These are phyloP conservation scores for Dryadomyces quercivorus DNA, from an alignment of 2,329 filamentous ascomycete species.

Conservation along the genomic window DNA sequence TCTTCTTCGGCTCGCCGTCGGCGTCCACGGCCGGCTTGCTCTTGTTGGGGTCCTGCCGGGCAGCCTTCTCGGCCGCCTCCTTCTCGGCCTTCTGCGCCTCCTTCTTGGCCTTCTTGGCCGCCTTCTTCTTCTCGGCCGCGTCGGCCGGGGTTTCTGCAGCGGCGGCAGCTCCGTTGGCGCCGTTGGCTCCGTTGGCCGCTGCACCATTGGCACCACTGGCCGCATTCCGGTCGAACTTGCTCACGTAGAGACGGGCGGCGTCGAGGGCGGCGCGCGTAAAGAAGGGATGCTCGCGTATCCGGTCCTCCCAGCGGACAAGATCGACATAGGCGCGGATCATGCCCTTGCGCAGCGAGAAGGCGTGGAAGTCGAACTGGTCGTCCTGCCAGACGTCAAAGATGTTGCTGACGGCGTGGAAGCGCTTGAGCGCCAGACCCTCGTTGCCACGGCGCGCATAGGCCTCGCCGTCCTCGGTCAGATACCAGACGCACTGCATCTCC, in stretches of 20 bases:
- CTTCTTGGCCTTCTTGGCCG: slow-evolving; percentile 75
- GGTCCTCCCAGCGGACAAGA: slow-evolving; percentile 94
- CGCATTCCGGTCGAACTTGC: slow-evolving; percentile 59
- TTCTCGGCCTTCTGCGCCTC: slow-evolving; percentile 56
- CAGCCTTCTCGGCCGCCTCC: slow-evolving; percentile 64
- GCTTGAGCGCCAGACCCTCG: slow-evolving; percentile 76
- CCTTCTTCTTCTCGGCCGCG: slow-evolving; percentile 70
- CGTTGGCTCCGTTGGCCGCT: slow-evolving; percentile 38
- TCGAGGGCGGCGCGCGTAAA: slow-evolving; percentile 74
- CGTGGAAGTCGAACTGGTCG: slow-evolving; percentile 98
- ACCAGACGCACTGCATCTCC: slow-evolving; percentile 99
- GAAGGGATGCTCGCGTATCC: slow-evolving; percentile 82
- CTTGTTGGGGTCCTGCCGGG: slow-evolving; percentile 78
- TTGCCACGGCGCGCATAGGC: slow-evolving; percentile 75
- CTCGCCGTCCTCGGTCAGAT: slow-evolving; percentile 86
- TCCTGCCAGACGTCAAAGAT: slow-evolving; percentile 98
- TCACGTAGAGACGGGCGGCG: slow-evolving; percentile 69
- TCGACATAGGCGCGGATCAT: slow-evolving; percentile 91
- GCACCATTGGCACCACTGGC: slow-evolving; percentile 41
- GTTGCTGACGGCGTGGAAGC: slow-evolving; percentile 76
- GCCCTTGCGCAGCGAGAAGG: slow-evolving; percentile 91
- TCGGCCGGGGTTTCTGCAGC: slow-evolving; percentile 31
- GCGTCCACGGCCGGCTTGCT: slow-evolving; percentile 45
- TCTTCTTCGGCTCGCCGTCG: slow-evolving; percentile 60
- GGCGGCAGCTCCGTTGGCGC: slow-evolving; percentile 22